Conservation (phyloP, 768 basidiomycete genomes). For the Candolleomyces efflorescens region DNA sequence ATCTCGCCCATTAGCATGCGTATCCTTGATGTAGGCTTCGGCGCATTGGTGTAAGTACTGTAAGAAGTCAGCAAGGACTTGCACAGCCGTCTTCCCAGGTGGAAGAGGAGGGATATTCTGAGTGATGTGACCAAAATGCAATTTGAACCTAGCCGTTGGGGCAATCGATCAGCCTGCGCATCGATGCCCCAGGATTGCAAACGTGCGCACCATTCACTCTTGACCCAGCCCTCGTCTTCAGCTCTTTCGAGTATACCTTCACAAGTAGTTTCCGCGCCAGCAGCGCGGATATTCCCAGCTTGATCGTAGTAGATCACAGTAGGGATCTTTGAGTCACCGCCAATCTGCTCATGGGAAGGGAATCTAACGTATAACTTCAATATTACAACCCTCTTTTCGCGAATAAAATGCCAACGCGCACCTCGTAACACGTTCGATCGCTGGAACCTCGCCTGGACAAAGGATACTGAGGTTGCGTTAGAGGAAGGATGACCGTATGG, state of each 20-base stretch:
- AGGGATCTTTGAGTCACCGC: constrained; percentile 43
- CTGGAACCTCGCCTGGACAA: no score
- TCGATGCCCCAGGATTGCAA: not conserved
- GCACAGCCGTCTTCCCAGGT: constrained; percentile 31
- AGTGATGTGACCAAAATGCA: constrained; percentile 31
- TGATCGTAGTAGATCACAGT: constrained; percentile 44
- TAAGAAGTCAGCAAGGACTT: constrained; percentile 48
- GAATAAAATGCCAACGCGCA: no score
- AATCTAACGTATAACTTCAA: constrained; percentile 6
- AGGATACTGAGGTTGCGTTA: no score
- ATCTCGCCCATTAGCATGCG: constrained; percentile 36
- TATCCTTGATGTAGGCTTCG: constrained; percentile 42
- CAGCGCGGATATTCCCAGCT: constrained; percentile 32
- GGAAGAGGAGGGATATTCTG: constrained; percentile 38
- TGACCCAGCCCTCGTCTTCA: constrained; percentile 38
- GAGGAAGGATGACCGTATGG: no score
- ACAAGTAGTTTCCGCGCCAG: constrained; percentile 41
- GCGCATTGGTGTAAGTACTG: constrained; percentile 43
- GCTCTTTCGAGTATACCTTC: constrained; percentile 35
- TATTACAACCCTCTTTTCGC: no score
- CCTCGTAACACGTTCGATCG: no score
- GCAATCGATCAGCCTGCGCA: not conserved
- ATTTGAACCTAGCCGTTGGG: constrained; percentile 34
- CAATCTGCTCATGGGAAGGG: constrained; percentile 16
- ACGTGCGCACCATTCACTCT: constrained; percentile 34